Conservation (phyloP, 179 eudicot genomes). For the Carnegiea gigantea region DNA sequence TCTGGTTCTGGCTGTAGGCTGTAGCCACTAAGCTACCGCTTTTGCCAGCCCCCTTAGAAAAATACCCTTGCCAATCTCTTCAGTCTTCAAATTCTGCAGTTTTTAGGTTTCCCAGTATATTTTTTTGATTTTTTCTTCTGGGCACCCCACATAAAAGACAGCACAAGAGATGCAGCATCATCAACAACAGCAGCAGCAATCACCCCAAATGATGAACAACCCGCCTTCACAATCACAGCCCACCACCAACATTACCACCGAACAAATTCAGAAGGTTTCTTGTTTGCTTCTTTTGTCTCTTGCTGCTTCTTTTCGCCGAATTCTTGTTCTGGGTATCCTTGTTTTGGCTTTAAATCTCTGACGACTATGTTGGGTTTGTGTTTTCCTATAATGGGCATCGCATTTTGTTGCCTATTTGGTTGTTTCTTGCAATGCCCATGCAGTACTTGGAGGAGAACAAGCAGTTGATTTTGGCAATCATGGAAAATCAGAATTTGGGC, state of each 20-base stretch:
- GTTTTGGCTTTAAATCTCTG: neutral
- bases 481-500: slow-evolving; percentile 93
- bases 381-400: slow-evolving; percentile 9
- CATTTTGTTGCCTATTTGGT: neutral
- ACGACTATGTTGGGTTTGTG: neutral
- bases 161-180: slow-evolving; percentile 28
- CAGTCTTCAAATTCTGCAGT: neutral
- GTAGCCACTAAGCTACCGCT: slow-evolving; percentile 16
- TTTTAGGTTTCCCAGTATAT: neutral
- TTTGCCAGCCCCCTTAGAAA: neutral
- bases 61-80: neutral
- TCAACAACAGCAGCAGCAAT: slow-evolving; percentile 26
- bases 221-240: slow-evolving; percentile 37
- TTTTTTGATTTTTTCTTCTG: neutral
- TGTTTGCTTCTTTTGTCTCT: neutral
- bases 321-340: slow-evolving; percentile 11
- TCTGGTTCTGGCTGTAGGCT: neutral
- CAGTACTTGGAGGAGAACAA: slow-evolving; percentile 97
- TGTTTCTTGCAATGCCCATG: slow-evolving; percentile 22
- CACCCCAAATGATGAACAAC: slow-evolving; percentile 34
- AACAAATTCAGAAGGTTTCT: slow-evolving; percentile 67
- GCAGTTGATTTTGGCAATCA: slow-evolving; percentile 83
- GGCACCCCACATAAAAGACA: neutral
- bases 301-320: neutral
- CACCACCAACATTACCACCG: slow-evolving; percentile 43